A percentile compares a stretch with the other conserved stretches of the same genome.
phyloP scores from a whole-genome alignment of 768 basidiomycete genomes.

The Calocera cornea region DNA sequence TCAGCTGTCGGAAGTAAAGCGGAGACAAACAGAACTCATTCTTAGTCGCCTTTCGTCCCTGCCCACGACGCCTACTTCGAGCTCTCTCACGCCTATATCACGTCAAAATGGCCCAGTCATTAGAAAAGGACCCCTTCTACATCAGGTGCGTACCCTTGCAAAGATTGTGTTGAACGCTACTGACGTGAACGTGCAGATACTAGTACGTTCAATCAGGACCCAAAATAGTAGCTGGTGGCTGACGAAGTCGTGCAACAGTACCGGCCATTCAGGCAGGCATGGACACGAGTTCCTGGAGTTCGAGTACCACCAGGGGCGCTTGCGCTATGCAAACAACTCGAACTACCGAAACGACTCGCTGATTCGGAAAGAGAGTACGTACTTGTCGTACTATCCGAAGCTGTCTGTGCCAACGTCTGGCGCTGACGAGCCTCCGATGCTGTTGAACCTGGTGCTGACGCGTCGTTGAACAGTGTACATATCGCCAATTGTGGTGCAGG shows the following conservation, averaged over 20 bases:
- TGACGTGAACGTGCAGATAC: slow-evolving; percentile 30
- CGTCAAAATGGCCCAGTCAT: slow-evolving; percentile 11
- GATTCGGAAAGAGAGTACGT: slow-evolving; percentile 96
- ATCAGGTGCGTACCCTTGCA: slow-evolving; percentile 39
- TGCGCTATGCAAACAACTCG: slow-evolving; percentile 97
- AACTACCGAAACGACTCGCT: slow-evolving; percentile 97
- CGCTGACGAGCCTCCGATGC: neutral
- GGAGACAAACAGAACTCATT: neutral
- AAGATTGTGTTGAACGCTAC: slow-evolving; percentile 16
- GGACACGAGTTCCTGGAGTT: slow-evolving; percentile 98
- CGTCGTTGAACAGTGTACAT: slow-evolving; percentile 65
- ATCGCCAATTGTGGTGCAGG: slow-evolving; percentile 80
- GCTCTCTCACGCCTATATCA: neutral
- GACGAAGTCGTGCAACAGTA: slow-evolving; percentile 35
- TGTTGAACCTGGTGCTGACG: neutral
- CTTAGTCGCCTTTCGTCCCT: neutral
- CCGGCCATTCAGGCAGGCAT: slow-evolving; percentile 96
- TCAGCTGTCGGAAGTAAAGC: neutral
- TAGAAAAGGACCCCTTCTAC: slow-evolving; percentile 69
- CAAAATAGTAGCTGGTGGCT: slow-evolving; percentile 7
- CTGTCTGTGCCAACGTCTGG: neutral
- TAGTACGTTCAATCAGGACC: slow-evolving; percentile 30
- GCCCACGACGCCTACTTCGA: neutral
- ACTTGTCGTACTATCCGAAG: neutral
- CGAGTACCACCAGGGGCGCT: slow-evolving; percentile 90